Percentiles rank a stretch among this genome's conserved stretches.
Conservation (phyloP, 148 eudicot genomes). For the Suaeda aralocaspica region DNA sequence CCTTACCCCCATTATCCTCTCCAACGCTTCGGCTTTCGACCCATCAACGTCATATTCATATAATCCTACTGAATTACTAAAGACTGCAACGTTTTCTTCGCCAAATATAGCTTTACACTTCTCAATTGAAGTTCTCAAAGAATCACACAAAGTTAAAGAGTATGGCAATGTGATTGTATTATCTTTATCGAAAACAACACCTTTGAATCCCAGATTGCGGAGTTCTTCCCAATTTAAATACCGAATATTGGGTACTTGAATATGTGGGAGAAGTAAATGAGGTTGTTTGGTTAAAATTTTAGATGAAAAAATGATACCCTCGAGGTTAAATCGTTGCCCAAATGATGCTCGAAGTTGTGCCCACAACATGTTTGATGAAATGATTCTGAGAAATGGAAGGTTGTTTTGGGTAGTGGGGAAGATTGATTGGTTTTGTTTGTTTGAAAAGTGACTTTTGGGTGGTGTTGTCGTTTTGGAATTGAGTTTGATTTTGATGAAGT, state of each 20-base stretch:
- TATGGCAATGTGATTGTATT: slow-evolving; percentile 81
- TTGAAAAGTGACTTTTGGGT: neutral
- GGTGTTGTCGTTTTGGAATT: neutral
- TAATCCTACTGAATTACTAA: slow-evolving; percentile 87
- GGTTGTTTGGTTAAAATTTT: slow-evolving; percentile 39
- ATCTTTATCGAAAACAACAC: slow-evolving; percentile 90
- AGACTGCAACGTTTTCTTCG: slow-evolving; percentile 60
- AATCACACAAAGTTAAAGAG: slow-evolving; percentile 49
- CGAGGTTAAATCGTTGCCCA: slow-evolving; percentile 73
- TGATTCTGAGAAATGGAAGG: slow-evolving; percentile 6
- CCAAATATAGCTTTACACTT: slow-evolving; percentile 72
- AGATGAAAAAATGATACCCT: slow-evolving; percentile 48
- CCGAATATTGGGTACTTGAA: slow-evolving; percentile 56
- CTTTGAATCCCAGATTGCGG: slow-evolving; percentile 60
- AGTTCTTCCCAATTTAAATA: slow-evolving; percentile 70
- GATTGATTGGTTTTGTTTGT: neutral
- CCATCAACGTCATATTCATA: slow-evolving; percentile 72
- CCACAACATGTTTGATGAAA: slow-evolving; percentile 73
- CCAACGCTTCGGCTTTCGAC: slow-evolving; percentile 60
- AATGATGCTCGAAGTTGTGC: slow-evolving; percentile 52
- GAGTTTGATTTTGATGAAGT: slow-evolving; percentile 3
- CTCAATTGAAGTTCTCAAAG: slow-evolving; percentile 42
- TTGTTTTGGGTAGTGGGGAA: neutral
- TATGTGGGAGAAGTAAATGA: slow-evolving; percentile 61
- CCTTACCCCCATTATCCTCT: slow-evolving; percentile 55